A percentile compares a stretch with the other conserved stretches of the same genome.
Evolutionary conservation across 2,329 filamentous ascomycete species (phyloP).

Genomic region (Aspergillus chevalieri): DNA sequence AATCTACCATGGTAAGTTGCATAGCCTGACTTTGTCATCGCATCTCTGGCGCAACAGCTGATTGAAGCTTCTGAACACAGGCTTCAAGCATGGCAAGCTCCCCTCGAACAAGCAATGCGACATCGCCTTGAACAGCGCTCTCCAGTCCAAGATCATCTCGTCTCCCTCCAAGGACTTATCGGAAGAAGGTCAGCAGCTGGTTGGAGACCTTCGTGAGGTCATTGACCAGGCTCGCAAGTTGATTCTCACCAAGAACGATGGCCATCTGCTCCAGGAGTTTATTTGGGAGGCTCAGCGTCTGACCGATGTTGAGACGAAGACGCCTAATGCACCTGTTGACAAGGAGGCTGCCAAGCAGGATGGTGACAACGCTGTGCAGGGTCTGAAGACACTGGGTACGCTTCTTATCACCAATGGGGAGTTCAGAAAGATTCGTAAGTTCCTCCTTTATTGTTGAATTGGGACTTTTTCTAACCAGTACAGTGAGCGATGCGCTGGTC

Average conservation of each 20-base stretch:
- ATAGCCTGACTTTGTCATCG: neutral
- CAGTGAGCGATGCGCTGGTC: conserved; percentile 71
- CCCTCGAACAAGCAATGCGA: conserved; percentile 98
- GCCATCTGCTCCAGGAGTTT: conserved; percentile 91
- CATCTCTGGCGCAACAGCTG: conserved; percentile 5
- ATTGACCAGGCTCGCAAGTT: conserved; percentile 79
- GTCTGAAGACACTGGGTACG: conserved; percentile 78
- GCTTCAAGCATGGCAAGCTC: conserved; percentile 82
- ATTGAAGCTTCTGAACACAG: conserved; percentile 35
- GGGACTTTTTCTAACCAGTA: conserved; percentile 11
- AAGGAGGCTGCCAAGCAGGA: conserved; percentile 77
- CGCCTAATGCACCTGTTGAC: conserved; percentile 62
- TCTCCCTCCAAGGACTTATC: conserved; percentile 73
- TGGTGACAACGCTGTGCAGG: conserved; percentile 74
- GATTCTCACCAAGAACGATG: conserved; percentile 87
- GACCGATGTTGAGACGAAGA: conserved; percentile 54
- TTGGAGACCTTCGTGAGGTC: conserved; percentile 70
- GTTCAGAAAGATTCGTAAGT: conserved; percentile 80
- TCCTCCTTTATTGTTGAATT: conserved; percentile 5
- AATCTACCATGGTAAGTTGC: conserved; percentile 59
- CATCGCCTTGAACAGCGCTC: conserved; percentile 81
- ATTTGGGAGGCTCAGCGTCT: conserved; percentile 87
- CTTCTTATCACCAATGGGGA: conserved; percentile 93
- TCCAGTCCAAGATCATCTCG: conserved; percentile 63
- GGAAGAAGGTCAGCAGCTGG: conserved; percentile 69